Percentiles rank a stretch among this genome's conserved stretches.
Conservation (phyloP, 768 basidiomycete species). For the Serendipita sp. region DNA sequence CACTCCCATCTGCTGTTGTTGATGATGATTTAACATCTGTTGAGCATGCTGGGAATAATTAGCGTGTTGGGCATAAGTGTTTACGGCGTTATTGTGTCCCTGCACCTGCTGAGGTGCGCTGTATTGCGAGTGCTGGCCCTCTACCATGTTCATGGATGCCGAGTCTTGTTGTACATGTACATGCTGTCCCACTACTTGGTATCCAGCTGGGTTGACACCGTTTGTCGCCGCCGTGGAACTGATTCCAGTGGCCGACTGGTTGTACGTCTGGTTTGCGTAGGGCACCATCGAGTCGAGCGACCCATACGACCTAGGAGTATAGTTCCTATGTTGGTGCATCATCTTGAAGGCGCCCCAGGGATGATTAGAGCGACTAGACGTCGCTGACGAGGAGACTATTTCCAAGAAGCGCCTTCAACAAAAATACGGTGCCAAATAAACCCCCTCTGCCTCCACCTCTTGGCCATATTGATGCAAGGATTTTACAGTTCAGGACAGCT, state of each 20-base stretch:
- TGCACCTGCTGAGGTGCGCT: not conserved
- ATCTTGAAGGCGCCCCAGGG: not conserved
- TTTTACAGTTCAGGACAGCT: not conserved
- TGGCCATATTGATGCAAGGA: not conserved
- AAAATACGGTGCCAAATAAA: not conserved
- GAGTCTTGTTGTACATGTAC: not conserved
- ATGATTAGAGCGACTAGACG: not conserved
- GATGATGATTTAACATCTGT: not conserved
- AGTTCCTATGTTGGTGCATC: constrained; percentile 1
- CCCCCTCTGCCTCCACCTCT: not conserved
- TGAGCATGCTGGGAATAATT: not conserved
- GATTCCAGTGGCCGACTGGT: not conserved
- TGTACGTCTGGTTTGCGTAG: not conserved
- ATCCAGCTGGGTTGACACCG: not conserved
- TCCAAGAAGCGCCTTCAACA: too few relatives aligned
- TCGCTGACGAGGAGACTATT: not conserved
- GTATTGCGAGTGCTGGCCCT: not conserved
- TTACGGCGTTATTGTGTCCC: not conserved
- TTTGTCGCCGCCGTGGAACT: not conserved
- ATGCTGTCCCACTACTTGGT: not conserved
- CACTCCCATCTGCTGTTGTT: not conserved
- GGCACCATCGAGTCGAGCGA: not conserved
- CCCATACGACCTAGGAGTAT: not conserved
- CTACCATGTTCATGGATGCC: not conserved
- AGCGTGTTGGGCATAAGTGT: not conserved